Conservation (phyloP, 371 early-diverging fungal genomes). For the Apophysomyces sp. region DNA sequence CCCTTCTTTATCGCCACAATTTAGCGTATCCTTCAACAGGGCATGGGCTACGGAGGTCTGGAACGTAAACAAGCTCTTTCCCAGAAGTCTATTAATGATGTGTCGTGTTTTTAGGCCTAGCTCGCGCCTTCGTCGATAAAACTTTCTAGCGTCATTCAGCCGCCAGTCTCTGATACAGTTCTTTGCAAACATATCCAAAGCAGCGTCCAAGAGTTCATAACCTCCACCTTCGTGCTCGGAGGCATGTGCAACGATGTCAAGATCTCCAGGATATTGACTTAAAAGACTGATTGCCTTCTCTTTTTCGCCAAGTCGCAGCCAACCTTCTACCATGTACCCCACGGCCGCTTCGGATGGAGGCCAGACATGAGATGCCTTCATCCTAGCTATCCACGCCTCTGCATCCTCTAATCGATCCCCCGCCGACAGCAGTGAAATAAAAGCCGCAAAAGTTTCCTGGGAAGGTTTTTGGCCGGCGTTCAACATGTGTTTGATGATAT, state of each 20-base stretch:
- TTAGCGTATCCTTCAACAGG: slow-evolving; percentile 17
- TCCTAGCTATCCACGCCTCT: slow-evolving; percentile 20
- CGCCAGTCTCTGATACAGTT: slow-evolving; percentile 16
- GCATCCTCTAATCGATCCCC: slow-evolving; percentile 10
- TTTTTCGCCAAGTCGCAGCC: slow-evolving; percentile 7
- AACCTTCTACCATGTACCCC: slow-evolving; percentile 17
- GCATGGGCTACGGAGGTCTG: slow-evolving; percentile 13
- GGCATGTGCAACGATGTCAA: not conserved
- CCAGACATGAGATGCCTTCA: slow-evolving; percentile 5
- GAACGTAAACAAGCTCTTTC: slow-evolving; percentile 18
- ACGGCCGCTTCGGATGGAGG: slow-evolving; percentile 2
- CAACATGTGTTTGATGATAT: slow-evolving; percentile 8
- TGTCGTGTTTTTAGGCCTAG: slow-evolving; percentile 11
- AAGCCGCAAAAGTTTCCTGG: slow-evolving; percentile 17
- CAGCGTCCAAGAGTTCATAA: slow-evolving; percentile 15
- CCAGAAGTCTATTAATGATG: slow-evolving; percentile 13
- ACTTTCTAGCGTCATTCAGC: slow-evolving; percentile 17
- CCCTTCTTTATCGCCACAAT: slow-evolving; percentile 13
- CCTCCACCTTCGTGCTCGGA: slow-evolving; percentile 1
- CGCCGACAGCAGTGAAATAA: slow-evolving; percentile 27
- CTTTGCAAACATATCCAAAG: slow-evolving; percentile 17
- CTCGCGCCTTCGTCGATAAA: slow-evolving; percentile 18
- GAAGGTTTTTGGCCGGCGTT: slow-evolving; percentile 9
- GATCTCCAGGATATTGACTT: slow-evolving; percentile 3
- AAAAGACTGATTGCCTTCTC: slow-evolving; percentile 14